These are phyloP conservation scores for Saccharomycopsis javanensis DNA, from an alignment of 805 yeast species.

Conservation along the genomic window DNA sequence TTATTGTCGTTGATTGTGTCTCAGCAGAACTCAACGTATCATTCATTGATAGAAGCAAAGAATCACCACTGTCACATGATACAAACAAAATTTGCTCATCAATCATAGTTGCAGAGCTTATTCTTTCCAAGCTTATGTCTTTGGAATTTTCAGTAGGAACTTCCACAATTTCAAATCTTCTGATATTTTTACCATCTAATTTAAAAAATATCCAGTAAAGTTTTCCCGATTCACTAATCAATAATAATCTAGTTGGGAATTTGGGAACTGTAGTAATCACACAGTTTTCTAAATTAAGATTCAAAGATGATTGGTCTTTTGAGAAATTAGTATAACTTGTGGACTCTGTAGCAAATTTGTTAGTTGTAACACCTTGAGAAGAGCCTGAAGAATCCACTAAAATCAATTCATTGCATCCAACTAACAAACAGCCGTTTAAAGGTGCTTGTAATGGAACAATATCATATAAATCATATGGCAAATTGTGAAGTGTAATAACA, in stretches of 20 bases:
- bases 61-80: conserved; percentile 14
- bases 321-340: conserved; percentile 15
- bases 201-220: conserved; percentile 17
- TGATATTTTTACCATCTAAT: conserved; percentile 16
- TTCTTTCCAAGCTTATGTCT: conserved; percentile 2
- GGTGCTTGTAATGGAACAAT: conserved; percentile 58
- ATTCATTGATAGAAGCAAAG: conserved; percentile 10
- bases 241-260: conserved; percentile 6
- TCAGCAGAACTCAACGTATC: conserved; percentile 4
- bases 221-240: conserved; percentile 11
- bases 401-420: conserved; percentile 70
- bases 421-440: conserved; percentile 53
- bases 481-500: conserved; percentile 49
- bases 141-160: not conserved
- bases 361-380: conserved; percentile 13
- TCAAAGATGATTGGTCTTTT: conserved; percentile 11
- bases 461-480: conserved; percentile 67
- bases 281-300: conserved; percentile 16
- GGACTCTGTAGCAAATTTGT: conserved; percentile 10
- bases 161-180: conserved; percentile 11
- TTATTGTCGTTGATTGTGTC: conserved; percentile 6
- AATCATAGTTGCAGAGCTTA: conserved; percentile 3
- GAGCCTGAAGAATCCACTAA: conserved; percentile 72
- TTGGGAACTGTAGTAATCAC: conserved; percentile 4
- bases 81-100: conserved; percentile 9